Base-by-base conservation (phyloP, 768 basidiomycete species). In the Rubroboletus satanas region DNA sequence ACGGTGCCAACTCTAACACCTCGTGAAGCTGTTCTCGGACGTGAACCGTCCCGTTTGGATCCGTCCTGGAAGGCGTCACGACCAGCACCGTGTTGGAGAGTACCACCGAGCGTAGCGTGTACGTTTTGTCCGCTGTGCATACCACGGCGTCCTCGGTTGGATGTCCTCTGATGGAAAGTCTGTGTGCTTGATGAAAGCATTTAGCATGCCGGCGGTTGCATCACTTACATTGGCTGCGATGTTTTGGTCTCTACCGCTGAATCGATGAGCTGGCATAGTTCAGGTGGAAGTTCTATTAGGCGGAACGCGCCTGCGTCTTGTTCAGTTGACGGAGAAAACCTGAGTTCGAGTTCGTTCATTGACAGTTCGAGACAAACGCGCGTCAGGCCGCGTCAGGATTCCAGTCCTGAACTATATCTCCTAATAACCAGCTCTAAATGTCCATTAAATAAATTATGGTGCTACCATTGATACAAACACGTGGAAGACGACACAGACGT, bases 11-110 rank as follows among this genome's bases (percentile, higher is more conserved):
- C 70, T 99, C 97, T 46, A 98, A 71, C 45, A 98, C 79, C 62
- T 97, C 88, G 61, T 84, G 86, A 32, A 93, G 73, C 61, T 87
- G 85, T 60, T 93, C 90, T 49, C 87, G 82, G 49, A 97, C 86
- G 50, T 87, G 80, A 10, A 90, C 75, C 2, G 73, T 71, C 43
- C 80, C 75, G 18, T 73, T 66, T 2, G 67, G 60, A 42, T 66
- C 58, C 4, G 62, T 59, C 37, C 73, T 66, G 2, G 77, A 73
- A 17, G 83, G 74, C 3, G 84, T 84, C 56, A 89, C 77, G 42
- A 98, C 80, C 12, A 94, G 75, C 33, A 95, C 73, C 0, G 93
- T 87, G 70, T 98, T 98, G 17, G 94, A 97, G 45, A 97, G 75
- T 9, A 80, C 79, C n/a, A 98, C 86, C 0, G 93, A 88, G 52